Evolutionary conservation across 306 rosid genomes (phyloP).

Genomic region (Leucaena leucocephala): DNA sequence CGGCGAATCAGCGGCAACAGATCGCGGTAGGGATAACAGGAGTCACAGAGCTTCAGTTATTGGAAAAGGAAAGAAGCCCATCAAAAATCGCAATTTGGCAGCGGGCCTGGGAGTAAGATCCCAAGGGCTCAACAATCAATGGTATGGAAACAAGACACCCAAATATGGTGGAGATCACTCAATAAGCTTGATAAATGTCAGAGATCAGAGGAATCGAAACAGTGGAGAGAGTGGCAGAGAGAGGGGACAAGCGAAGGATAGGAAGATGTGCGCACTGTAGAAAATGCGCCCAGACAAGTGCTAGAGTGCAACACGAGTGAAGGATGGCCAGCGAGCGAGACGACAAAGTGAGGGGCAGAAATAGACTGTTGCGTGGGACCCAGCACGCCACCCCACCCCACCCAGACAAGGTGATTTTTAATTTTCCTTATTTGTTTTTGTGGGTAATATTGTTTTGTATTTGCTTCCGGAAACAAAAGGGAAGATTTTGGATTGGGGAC

Average conservation of each 20-base stretch:
- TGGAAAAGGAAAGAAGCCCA: conserved; percentile 22
- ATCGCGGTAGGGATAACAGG: conserved; percentile 35
- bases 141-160: neutral
- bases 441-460: neutral
- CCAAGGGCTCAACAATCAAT: neutral
- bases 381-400: conserved; percentile 35
- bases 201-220: conserved; percentile 12
- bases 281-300: conserved; percentile 11
- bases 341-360: conserved; percentile 62
- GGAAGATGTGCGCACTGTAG: conserved; percentile 45
- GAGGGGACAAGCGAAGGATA: conserved; percentile 38
- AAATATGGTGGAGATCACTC: conserved; percentile 25
- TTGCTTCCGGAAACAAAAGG: neutral
- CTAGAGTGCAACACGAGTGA: conserved; percentile 43
- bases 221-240: neutral
- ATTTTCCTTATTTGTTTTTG: neutral
- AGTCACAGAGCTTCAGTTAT: conserved; percentile 21
- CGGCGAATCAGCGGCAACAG: conserved; percentile 20
- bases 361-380: conserved; percentile 57
- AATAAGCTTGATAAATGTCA: conserved; percentile 15
- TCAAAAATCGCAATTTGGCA: neutral
- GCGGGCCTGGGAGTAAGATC: neutral
- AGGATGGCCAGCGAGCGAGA: conserved; percentile 35
- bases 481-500: neutral
- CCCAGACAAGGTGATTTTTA: neutral